Evolutionary conservation across 2,329 filamentous ascomycete genomes (phyloP), one percentile per base, ranked within the genome.

Genomic region (Emydomyces testavorans): DNA sequence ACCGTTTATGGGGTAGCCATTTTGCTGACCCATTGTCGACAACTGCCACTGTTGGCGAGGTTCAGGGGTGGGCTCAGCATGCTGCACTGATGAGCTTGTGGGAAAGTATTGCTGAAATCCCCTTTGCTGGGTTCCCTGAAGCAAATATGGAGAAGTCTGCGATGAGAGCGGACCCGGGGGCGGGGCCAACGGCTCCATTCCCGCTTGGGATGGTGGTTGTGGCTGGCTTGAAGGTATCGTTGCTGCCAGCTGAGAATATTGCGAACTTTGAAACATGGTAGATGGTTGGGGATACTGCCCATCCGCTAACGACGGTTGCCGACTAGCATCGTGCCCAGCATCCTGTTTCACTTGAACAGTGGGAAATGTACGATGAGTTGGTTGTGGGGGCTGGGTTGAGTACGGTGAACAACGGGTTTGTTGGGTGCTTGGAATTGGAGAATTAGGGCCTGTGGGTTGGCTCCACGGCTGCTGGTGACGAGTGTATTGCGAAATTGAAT

Each of bases 1-100:
- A 57, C 41, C 57, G 53, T 21, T 58, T 56, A 44, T 57, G 50
- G 43, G 4, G 23, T 46, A 31, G 8, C 11, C 18, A 23, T 21
- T 21, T 18, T 46, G 32, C 24, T 11, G 4, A 8, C 8, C 16
- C 13, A 28, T 8, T 3, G 42, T 20, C 21, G 23, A 6, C 10
- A 28, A 39, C 11, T 54, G 39, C 47, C 38, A 44, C 6, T 44
- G 21, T n/a, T 49, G 39, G 2, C 28, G 23, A 11, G 28, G 20
- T 8, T 29, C 29, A 29, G 15, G 37, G 21, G 31, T 5, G 6
- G 23, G 26, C 2, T 48, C 44, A 8, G 29, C n/a, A 32, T 29
- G 24, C 34, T 48, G 43, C 11, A 35, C 16, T 5, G 48, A 18
- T 11, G 43, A 8, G 11, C 32, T 23, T 11, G 39, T 21, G 32